Evolutionary conservation across 2,329 filamentous ascomycete genomes (phyloP), one percentile per base, ranked within the genome.

Genomic region (Ophiobolus disseminans): DNA sequence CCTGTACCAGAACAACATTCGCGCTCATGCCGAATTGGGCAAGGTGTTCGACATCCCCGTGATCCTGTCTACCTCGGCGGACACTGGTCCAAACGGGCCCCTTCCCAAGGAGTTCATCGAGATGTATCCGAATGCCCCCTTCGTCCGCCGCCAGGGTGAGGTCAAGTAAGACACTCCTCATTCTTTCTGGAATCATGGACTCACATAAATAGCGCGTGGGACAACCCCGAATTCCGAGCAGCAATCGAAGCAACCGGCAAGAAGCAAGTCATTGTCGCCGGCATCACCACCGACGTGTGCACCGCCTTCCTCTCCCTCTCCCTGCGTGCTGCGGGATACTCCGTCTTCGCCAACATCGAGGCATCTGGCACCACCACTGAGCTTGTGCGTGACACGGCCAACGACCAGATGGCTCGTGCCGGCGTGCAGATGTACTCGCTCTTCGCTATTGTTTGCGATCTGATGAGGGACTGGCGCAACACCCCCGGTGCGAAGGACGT

Each of bases 271-370:
- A 88, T 91, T 63, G 71, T 92, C 13, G 87, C 78, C 2, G 87
- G 88, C 6, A 89, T 91, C 61, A 81, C 83, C 2, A 91, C 88
- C 0, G 88, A 91, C 68, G 87, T 91, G 49, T 90, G 86, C 79
- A 89, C 86, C 17, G 78, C 87, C 0, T 91, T 91, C 76, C 79
- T 89, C 5, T 86, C 88, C 0, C 79, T 91, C n/a, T 87, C 86
- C 1, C 82, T 91, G 4, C 79, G 86, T 26, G 81, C 85, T 11
- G 86, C 83, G 34, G 88, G 88, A 20, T 91, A 90, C 76, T 82
- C 82, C 28, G 88, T 91, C 48, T 90, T 82, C 76, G 87, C 86
- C 60, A 89, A 90, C 73, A 80, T 86, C 42, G 88, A 91, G 61
- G 87, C 85, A 2, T 86, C 81, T 0, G 88, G 87, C 1, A 90